phyloP scores from a whole-genome alignment of 441 rosid genomes.

The Macaranga tanarius region DNA sequence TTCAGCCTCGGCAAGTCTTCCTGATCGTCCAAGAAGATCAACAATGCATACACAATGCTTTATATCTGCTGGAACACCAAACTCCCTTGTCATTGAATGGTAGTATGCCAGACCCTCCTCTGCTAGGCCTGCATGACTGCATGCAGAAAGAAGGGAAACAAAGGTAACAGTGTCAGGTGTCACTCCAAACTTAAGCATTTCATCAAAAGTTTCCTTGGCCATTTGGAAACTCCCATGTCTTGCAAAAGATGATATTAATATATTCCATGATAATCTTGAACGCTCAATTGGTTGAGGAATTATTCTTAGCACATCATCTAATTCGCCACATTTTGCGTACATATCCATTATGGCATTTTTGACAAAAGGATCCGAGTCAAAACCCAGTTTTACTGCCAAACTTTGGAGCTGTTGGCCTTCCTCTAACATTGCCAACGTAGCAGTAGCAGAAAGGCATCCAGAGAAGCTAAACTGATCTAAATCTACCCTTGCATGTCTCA shows the following conservation, averaged over 20 bases:
- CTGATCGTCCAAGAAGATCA: conserved; percentile 93
- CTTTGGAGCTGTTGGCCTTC: conserved; percentile 83
- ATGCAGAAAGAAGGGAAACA: conserved; percentile 84
- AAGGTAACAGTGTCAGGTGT: conserved; percentile 84
- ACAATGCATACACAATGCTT: conserved; percentile 85
- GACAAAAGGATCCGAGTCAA: conserved; percentile 54
- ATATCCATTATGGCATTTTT: conserved; percentile 73
- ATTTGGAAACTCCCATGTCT: conserved; percentile 65
- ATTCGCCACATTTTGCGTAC: conserved; percentile 91
- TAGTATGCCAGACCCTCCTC: conserved; percentile 74
- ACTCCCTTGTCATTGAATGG: conserved; percentile 55
- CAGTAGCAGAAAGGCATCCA: conserved; percentile 74
- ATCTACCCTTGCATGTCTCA: conserved; percentile 51
- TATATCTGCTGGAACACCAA: conserved; percentile 47
- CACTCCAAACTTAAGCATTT: conserved; percentile 59
- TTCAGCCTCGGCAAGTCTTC: conserved; percentile 72
- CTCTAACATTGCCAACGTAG: conserved; percentile 72
- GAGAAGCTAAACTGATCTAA: conserved; percentile 77
- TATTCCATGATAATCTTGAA: conserved; percentile 70
- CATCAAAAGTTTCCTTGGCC: conserved; percentile 69
- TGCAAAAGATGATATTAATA: conserved; percentile 73
- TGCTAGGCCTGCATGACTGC: conserved; percentile 86
- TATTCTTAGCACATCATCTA: conserved; percentile 54
- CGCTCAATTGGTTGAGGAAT: conserved; percentile 46
- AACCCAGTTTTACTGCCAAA: conserved; percentile 62